Evolutionary conservation across 2,329 filamentous ascomycete species (phyloP), one percentile per base, ranked within the genome.

Genomic region (Aciculosporium take): DNA sequence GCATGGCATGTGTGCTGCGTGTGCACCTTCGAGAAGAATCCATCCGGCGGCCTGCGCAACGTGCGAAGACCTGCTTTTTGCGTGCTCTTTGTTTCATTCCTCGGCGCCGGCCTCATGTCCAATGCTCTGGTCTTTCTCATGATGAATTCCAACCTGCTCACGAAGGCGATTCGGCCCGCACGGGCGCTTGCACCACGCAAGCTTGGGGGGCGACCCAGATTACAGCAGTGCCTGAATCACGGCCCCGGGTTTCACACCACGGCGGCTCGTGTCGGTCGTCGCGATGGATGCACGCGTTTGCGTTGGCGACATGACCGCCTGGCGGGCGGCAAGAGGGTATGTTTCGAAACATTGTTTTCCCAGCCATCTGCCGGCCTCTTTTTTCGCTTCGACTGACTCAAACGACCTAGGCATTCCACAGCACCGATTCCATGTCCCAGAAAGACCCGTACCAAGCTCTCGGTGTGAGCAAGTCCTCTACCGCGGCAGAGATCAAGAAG

Each of bases 401-500:
- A n/a, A 45, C 37, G 21, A 39, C 46, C 13, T 23, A 77, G 63
- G 52, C 65, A 25, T 84, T 81, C 58, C 79, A 80, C 57, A 74
- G 76, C 20, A 81, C 79, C 34, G 62, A 61, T 34, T 52, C 59
- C 5, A 56, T 67, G 18, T 69, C 69, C 5, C 63, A 76, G 29
- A 76, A 84, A 58, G 84, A 98, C 54, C 91, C 91, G 1, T 98
- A 98, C 62, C 75, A 78, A 49, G 74, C 84, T 4, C 78, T 98
- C 23, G 91, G 91, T 12, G 85, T 98, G 24, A 69, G 69, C 54
- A 94, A 89, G 60, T 72, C 64, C 47, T 85, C 91, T n/a, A 79
- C 84, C 1, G 67, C 86, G 3, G 69, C 77, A 45, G 89, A 96
- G 28, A 96, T 98, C 59, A 98, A 98, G 61, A 96, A 95, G 62